phyloP scores from a whole-genome alignment of 495 filamentous ascomycete genomes.

The Recurvomyces mirabilis region DNA sequence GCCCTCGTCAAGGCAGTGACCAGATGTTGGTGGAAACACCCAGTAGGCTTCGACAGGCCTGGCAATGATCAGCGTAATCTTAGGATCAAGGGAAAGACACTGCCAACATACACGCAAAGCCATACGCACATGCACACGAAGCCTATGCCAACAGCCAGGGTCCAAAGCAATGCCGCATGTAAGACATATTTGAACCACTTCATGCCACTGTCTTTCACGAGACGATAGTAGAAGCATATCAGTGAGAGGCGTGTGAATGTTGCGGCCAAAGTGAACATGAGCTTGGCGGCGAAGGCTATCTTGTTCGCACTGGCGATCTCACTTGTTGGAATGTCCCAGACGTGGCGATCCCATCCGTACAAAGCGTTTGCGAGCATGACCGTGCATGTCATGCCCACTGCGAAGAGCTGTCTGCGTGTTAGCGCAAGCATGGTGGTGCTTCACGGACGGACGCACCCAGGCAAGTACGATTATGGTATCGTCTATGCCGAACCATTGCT shows the following conservation, averaged over 20 bases:
- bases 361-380: conserved; percentile 26
- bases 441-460: conserved; percentile 12
- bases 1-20: conserved; percentile 41
- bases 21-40: conserved; percentile 31
- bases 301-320: conserved; percentile 26
- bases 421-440: neutral
- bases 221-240: conserved; percentile 45
- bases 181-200: conserved; percentile 33
- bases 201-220: conserved; percentile 34
- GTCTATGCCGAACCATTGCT: conserved; percentile 26
- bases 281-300: conserved; percentile 41
- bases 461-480: conserved; percentile 24
- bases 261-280: conserved; percentile 43
- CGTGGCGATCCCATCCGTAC: conserved; percentile 46
- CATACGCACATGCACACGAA: conserved; percentile 44
- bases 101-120: conserved; percentile 42
- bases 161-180: conserved; percentile 37
- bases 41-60: conserved; percentile 45
- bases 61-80: neutral
- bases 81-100: neutral
- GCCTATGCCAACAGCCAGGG: conserved; percentile 33
- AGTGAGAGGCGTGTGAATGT: conserved; percentile 47
- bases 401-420: conserved; percentile 15
- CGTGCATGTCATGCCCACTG: conserved; percentile 22
- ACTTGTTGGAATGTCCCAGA: neutral